These are phyloP conservation scores for Epichloe brachyelytri DNA, from an alignment of 2,329 filamentous ascomycete species.

Conservation along the genomic window DNA sequence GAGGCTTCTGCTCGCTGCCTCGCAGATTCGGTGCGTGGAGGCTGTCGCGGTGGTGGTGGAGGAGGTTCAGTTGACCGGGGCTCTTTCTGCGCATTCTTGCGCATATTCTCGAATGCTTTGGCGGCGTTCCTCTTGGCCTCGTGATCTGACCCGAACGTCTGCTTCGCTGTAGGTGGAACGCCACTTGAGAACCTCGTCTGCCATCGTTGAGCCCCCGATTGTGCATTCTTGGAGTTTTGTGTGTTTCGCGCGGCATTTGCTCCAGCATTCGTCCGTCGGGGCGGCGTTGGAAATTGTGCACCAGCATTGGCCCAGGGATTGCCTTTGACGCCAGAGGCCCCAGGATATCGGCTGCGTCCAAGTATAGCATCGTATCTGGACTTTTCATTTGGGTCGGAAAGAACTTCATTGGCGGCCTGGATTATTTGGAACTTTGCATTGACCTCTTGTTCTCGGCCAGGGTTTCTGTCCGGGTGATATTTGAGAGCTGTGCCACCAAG, in stretches of 20 bases:
- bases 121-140: constrained; percentile 29
- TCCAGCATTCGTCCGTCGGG: constrained; percentile 24
- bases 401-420: constrained; percentile 71
- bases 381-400: constrained; percentile 37
- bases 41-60: constrained; percentile 25
- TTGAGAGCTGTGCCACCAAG: constrained; percentile 47
- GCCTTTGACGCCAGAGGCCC: constrained; percentile 41
- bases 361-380: constrained; percentile 40
- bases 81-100: constrained; percentile 18
- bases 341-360: constrained; percentile 26
- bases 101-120: constrained; percentile 31
- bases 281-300: constrained; percentile 38
- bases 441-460: constrained; percentile 65
- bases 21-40: constrained; percentile 37
- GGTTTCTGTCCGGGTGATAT: constrained; percentile 83
- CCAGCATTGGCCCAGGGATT: constrained; percentile 43
- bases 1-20: constrained; percentile 41
- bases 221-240: constrained; percentile 8
- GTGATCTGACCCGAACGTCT: constrained; percentile 19
- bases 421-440: constrained; percentile 77
- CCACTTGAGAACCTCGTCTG: constrained; percentile 27
- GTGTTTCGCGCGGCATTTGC: constrained; percentile 4
- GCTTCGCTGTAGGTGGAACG: constrained; percentile 30
- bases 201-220: constrained; percentile 33
- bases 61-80: constrained; percentile 15